Conservation (phyloP, 441 rosid species). For the Gossypium schwendimanii region DNA sequence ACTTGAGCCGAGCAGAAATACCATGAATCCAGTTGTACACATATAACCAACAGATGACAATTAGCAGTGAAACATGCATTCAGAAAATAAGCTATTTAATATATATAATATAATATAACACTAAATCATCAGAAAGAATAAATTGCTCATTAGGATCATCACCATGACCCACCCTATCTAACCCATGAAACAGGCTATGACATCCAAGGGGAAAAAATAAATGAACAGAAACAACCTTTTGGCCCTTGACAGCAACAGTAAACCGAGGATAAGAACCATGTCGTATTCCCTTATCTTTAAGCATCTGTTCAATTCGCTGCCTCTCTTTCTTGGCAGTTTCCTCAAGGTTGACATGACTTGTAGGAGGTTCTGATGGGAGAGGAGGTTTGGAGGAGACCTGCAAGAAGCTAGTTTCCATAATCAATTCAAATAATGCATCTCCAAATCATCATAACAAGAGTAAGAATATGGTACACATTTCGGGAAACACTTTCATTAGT, state of each 20-base stretch:
- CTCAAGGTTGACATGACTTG: constrained; percentile 44
- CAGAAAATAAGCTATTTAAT: neutral
- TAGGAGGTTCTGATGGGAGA: constrained; percentile 38
- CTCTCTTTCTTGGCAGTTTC: constrained; percentile 68
- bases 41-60: neutral
- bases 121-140: neutral
- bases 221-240: constrained; percentile 46
- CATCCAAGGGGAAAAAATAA: neutral
- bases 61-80: neutral
- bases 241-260: constrained; percentile 72
- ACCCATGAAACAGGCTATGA: neutral
- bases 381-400: constrained; percentile 40
- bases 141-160: neutral
- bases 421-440: neutral
- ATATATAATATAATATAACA: neutral
- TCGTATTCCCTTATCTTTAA: constrained; percentile 47
- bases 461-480: neutral
- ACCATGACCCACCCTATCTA: neutral
- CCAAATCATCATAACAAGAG: neutral
- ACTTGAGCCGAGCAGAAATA: neutral
- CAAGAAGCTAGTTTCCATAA: constrained; percentile 17
- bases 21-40: neutral
- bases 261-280: constrained; percentile 63
- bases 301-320: constrained; percentile 47
- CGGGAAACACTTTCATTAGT: neutral